These are phyloP conservation scores for Penicillium paradoxum DNA, from an alignment of 495 filamentous ascomycete species.

Conservation along the genomic window DNA sequence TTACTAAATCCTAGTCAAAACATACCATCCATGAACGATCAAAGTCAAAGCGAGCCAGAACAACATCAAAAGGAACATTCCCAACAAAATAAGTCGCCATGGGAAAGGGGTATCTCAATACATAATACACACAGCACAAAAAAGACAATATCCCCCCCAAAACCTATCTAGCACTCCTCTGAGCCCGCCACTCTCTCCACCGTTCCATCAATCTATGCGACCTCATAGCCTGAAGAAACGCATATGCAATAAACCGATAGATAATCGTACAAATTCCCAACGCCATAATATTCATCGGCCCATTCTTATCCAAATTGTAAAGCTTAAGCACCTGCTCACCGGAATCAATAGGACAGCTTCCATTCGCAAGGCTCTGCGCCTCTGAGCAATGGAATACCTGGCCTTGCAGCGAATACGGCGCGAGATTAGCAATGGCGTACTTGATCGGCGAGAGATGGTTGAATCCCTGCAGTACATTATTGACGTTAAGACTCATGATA, in stretches of 20 bases:
- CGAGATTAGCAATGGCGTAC: constrained; percentile 59
- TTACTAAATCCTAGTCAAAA: not conserved
- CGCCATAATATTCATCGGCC: constrained; percentile 53
- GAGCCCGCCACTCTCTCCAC: constrained; percentile 24
- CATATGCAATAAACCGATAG: constrained; percentile 62
- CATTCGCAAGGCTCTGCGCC: constrained; percentile 48
- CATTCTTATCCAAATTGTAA: constrained; percentile 57
- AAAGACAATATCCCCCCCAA: not conserved
- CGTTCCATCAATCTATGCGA: constrained; percentile 22
- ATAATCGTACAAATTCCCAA: constrained; percentile 54
- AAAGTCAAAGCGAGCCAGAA: no score
- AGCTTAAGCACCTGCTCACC: constrained; percentile 59
- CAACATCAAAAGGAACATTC: no score
- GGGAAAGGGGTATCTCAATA: not conserved
- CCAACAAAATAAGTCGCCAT: not conserved
- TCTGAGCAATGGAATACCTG: constrained; percentile 57
- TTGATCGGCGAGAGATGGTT: constrained; percentile 68
- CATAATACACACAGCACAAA: not conserved
- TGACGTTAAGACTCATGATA: constrained; percentile 62
- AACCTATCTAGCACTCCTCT: not conserved
- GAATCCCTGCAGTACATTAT: constrained; percentile 57
- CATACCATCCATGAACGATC: no score
- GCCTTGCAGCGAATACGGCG: constrained; percentile 51
- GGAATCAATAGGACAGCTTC: constrained; percentile 54
- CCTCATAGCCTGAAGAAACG: constrained; percentile 48